Conservation (phyloP, 176 grass and related monocot species). For the Oryza longistaminata region DNA sequence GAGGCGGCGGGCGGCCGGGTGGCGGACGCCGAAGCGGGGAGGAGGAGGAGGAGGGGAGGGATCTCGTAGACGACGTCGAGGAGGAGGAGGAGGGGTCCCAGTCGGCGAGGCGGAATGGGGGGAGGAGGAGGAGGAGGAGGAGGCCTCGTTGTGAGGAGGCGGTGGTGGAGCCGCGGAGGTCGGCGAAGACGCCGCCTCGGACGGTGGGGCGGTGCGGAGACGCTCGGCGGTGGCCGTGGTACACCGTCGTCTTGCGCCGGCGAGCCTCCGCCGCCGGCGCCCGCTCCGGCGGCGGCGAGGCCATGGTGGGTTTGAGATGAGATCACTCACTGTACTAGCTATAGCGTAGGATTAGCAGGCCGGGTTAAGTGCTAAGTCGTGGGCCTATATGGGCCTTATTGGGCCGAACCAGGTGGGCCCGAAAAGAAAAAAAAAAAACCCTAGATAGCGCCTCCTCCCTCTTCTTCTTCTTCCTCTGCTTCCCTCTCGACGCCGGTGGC, state of each 20-base stretch:
- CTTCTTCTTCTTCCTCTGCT: too few species aligned
- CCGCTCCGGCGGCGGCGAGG: constrained; percentile 3
- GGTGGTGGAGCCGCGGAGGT: constrained; percentile 22
- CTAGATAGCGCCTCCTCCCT: too few species aligned
- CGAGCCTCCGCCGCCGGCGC: neutral
- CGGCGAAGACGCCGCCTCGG: constrained; percentile 46
- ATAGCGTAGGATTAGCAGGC: too few species aligned
- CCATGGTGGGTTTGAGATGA: constrained; percentile 21
- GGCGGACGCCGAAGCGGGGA: neutral
- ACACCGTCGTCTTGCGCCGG: constrained; percentile 53
- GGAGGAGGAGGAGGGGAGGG: neutral
- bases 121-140: neutral
- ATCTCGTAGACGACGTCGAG: neutral
- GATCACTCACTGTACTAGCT: neutral
- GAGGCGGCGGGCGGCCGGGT: constrained; percentile 54
- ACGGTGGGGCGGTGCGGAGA: constrained; percentile 70
- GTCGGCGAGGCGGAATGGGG: constrained; percentile 41
- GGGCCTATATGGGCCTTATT: neutral
- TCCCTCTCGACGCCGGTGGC: too few species aligned
- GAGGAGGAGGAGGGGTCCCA: constrained; percentile 52
- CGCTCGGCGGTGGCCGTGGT: constrained; percentile 63
- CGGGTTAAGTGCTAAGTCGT: too few species aligned
- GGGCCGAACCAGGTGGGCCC: neutral
- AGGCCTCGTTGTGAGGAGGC: neutral
- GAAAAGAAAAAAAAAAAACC: too few species aligned